Percentiles rank a stretch among this genome's conserved stretches.
These are phyloP conservation scores for Pyrrhoderma noxium DNA, from an alignment of 1,284 basidiomycete species.

Conservation along the genomic window DNA sequence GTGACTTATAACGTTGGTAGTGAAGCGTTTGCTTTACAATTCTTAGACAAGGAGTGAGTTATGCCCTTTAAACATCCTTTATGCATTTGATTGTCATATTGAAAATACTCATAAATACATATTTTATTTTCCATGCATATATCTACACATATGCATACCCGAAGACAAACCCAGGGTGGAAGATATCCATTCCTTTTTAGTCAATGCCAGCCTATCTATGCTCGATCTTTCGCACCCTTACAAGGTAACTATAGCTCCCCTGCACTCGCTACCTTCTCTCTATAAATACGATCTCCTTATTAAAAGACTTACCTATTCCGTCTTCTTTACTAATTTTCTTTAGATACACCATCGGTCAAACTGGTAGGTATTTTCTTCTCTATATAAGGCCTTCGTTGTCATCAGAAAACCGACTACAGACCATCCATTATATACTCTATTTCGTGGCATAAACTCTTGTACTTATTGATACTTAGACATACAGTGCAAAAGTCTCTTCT, in stretches of 20 bases:
- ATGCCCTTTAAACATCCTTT: too few relatives aligned
- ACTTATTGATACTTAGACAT: constrained; percentile 51
- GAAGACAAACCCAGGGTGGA: constrained; percentile 87
- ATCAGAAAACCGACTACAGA: too few relatives aligned
- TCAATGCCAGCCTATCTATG: constrained; percentile 92
- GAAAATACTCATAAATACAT: too few relatives aligned
- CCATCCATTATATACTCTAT: neutral
- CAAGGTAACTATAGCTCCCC: constrained; percentile 64
- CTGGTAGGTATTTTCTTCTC: constrained; percentile 58
- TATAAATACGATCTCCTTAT: too few relatives aligned
- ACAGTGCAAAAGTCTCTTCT: constrained; percentile 68
- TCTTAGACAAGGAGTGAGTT: constrained; percentile 77
- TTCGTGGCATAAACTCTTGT: neutral
- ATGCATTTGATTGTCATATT: too few relatives aligned
- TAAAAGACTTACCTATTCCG: too few relatives aligned
- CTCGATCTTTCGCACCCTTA: constrained; percentile 70
- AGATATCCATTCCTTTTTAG: constrained; percentile 87
- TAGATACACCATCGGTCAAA: constrained; percentile 69
- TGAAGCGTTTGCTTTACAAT: constrained; percentile 84
- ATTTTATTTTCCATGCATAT: neutral
- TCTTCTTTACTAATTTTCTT: too few relatives aligned
- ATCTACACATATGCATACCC: neutral
- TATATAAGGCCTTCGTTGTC: too few relatives aligned
- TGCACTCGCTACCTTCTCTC: too few relatives aligned
- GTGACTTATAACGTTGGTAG: constrained; percentile 72